Base-by-base conservation (phyloP, 768 basidiomycete genomes). In the Pleurotus giganteus region DNA sequence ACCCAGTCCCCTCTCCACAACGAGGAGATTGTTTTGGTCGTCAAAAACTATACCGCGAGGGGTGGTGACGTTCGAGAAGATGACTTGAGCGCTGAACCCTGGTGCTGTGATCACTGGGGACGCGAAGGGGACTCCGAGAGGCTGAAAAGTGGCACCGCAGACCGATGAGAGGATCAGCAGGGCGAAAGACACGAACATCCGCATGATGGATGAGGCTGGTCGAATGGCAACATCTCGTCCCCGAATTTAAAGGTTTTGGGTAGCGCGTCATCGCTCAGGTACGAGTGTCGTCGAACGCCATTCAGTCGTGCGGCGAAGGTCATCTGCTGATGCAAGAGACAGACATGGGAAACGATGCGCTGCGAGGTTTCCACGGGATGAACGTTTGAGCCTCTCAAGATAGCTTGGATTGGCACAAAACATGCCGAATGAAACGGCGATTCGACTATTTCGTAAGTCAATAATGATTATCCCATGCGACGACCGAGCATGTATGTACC, bases 11-110 rank as follows among this genome's bases (percentile, higher is more conserved):
- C 72, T 68, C 54, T 78, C 76, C 27, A 78, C 69, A 8, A 76
- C 75, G 13, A 78, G 69, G 21, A 77, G 58, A 56, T 77, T 76
- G 27, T 69, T 60, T 26, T 59, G 39, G 2, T 60, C 56, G 54
- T 79, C 77, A 43, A 77, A 69, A 4, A 71, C 61, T 28, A 78
- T 74, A 9, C 75, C 75, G 17, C 76, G 69, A 15, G 77, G 77
- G 8, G 63, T 60, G 2, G 76, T 73, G 12, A 77, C 65, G 51
- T 74, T 74, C 7, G 74, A 74, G 56, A 74, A 77, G 21, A 75
- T 44, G 5, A 76, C 70, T 6, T 57, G 58, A 9, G 75, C 71
- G 9, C 59, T 47, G 52, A 74, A 69, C 5, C 74, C 75, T 2
- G 67, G 54, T 0, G 74, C 70, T 6, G 65, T 60, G 2, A 65